Conservation (phyloP, 345 rosid species). For the Combretum micranthum region DNA sequence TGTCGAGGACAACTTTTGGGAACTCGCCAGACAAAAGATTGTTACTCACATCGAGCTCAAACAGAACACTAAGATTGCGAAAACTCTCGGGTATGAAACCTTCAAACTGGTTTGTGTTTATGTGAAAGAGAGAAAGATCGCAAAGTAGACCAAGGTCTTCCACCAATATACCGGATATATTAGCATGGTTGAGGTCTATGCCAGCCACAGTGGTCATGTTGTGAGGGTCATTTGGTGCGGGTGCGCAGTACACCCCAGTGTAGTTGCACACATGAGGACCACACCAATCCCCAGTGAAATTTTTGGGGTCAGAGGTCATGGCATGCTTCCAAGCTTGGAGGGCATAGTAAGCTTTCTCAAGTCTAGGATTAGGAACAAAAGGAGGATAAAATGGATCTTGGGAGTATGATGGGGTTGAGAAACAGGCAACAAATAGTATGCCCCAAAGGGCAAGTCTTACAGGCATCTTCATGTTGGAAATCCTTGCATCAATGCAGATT, state of each 20-base stretch:
- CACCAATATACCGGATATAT: constrained; percentile 57
- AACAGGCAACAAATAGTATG: constrained; percentile 8
- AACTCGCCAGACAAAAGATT: constrained; percentile 58
- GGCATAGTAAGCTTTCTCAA: constrained; percentile 52
- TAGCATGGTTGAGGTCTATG: constrained; percentile 70
- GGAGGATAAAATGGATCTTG: constrained; percentile 14
- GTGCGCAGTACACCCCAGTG: constrained; percentile 76
- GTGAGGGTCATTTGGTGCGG: constrained; percentile 48
- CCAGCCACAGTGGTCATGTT: constrained; percentile 60
- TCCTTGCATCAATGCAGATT: neutral
- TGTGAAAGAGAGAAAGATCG: constrained; percentile 71
- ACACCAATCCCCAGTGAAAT: constrained; percentile 59
- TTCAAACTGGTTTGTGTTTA: constrained; percentile 63
- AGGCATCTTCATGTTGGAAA: constrained; percentile 19
- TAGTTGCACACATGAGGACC: constrained; percentile 86
- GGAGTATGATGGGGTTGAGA: constrained; percentile 12
- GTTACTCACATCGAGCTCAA: constrained; percentile 76
- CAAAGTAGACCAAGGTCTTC: constrained; percentile 64
- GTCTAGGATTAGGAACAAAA: constrained; percentile 49
- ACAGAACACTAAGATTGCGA: constrained; percentile 35
- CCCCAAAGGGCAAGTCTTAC: constrained; percentile 13
- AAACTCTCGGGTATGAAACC: constrained; percentile 55
- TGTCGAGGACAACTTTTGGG: constrained; percentile 45
- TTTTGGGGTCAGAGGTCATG: constrained; percentile 63
- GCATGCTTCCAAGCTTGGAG: constrained; percentile 71